Evolutionary conservation across 1,284 basidiomycete genomes (phyloP).

Genomic region (Testicularia cyperi): DNA sequence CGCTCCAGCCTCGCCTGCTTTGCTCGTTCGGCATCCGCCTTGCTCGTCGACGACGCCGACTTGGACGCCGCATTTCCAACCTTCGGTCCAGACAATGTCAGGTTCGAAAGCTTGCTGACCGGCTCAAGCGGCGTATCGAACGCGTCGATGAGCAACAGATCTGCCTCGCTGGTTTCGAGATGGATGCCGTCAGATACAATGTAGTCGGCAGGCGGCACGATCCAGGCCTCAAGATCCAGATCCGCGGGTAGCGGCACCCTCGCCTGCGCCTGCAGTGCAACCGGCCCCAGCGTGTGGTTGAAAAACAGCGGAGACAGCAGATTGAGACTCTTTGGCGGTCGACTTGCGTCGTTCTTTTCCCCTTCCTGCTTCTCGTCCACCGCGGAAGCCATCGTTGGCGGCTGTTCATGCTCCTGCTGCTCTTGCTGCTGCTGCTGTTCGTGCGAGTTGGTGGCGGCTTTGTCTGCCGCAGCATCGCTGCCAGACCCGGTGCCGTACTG

Average conservation of each 20-base stretch:
- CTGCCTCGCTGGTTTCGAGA: no score
- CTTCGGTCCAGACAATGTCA: no score
- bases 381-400: background rate
- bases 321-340: constrained; percentile 78
- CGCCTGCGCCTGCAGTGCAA: constrained; percentile 76
- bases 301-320: constrained; percentile 81
- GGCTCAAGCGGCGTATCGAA: no score
- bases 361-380: background rate
- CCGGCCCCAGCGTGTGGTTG: constrained; percentile 79
- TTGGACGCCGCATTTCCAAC: no score
- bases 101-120: no score
- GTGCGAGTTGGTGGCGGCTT: no score
- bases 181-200: constrained; percentile 17
- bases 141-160: no score
- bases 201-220: constrained; percentile 65
- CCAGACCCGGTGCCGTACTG: no score
- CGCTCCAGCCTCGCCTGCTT: constrained; percentile 3
- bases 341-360: background rate
- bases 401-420: no score
- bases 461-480: no score
- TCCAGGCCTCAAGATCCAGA: constrained; percentile 80
- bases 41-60: constrained; percentile 2
- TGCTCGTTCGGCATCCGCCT: background rate
- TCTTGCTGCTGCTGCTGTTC: no score
- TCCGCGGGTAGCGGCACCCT: constrained; percentile 78